Base-by-base conservation (phyloP, 2,329 filamentous ascomycete genomes). In the Cladosporium colombiae region DNA sequence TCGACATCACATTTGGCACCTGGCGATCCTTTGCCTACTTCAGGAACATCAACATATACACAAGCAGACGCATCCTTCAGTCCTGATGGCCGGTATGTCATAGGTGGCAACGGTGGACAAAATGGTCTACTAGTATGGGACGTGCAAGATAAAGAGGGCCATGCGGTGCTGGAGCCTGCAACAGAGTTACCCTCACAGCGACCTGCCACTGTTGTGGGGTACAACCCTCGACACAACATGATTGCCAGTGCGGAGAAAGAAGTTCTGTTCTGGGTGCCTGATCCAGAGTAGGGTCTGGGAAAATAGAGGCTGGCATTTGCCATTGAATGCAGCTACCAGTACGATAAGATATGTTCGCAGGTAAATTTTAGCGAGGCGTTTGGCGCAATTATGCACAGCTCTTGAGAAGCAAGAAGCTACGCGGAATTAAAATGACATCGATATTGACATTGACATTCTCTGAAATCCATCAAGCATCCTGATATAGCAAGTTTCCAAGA, bases 141-240 rank as follows among this genome's bases (percentile, higher is more conserved):
- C 78, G 88, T 89, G 21, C 81, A 91, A 70, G 74, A 83, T 27
- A 80, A 84, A 1, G 75, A 84, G 77, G 81, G 8, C 82, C 86
- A 40, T 85, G 84, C 71, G 86, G 81, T 86, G 1, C 75, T 92
- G 64, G 84, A 86, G 49, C 90, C 91, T 60, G 84, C 81, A 55
- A 84, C 84, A 78, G 87, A 86, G 56, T 80, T 91, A 56, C 87
- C 89, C 49, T 88, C 89, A 70, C 78, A 68, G 74, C 88, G 83
- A 75, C 88, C 87, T 79, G 87, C 87, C 5, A 90, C 90, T 0
- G 85, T 96, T 14, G 83, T 97, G 50, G 91, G 91, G 25, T 95
- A 93, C 77, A 98, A 97, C 75, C 95, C 93, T 29, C 86, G 93
- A 59, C 95, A 90, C 78, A 97, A 98, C 78, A 89, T 97, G 81